phyloP scores from a whole-genome alignment of 306 rosid genomes.

The Sindora glabra region DNA sequence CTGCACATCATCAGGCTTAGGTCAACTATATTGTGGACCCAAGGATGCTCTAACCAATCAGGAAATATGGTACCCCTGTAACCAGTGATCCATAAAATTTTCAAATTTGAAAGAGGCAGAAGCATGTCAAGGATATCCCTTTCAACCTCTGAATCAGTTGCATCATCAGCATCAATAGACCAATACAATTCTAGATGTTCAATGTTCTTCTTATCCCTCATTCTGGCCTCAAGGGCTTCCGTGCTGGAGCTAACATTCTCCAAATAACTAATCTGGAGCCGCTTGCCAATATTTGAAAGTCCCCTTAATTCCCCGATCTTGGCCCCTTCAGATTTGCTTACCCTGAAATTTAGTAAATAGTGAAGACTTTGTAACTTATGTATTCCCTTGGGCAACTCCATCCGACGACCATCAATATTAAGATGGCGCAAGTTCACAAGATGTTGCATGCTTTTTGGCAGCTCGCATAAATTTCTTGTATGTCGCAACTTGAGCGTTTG shows the following conservation, averaged over 20 bases:
- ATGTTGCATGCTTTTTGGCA: background rate
- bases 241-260: background rate
- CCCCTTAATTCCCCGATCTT: background rate
- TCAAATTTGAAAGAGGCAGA: background rate
- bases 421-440: slow-evolving; percentile 13
- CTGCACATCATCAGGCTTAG: accelerated
- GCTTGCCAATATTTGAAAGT: background rate
- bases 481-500: background rate
- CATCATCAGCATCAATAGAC: background rate
- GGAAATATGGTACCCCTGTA: background rate
- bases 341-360: background rate
- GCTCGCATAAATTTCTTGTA: accelerated
- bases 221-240: background rate
- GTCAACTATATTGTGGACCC: background rate
- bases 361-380: background rate
- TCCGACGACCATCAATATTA: background rate
- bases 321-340: background rate
- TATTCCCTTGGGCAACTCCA: background rate
- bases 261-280: background rate
- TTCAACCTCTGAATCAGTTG: background rate
- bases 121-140: background rate
- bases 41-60: background rate
- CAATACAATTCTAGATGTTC: background rate
- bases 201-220: slow-evolving; percentile 12
- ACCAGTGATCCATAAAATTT: background rate